Conservation (phyloP, 139 green algal species). For the Pedinophyceae sp. region DNA sequence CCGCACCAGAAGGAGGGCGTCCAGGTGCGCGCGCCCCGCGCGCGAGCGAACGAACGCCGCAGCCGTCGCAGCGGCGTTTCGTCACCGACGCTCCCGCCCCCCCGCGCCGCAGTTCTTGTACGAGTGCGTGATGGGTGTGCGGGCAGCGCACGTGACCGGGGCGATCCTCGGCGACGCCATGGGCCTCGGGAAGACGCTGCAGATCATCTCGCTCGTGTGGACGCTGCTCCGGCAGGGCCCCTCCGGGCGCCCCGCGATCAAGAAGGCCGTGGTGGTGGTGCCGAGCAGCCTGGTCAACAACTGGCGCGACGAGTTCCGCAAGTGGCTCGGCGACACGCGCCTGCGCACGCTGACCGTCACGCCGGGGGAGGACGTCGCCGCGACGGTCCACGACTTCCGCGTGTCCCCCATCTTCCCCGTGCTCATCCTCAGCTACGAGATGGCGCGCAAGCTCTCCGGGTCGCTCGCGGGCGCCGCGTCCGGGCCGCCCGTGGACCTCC, state of each 20-base stretch:
- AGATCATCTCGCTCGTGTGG: constrained; percentile 59
- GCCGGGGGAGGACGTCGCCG: neutral
- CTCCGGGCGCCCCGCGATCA: constrained; percentile 13
- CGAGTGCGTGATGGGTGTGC: constrained; percentile 27
- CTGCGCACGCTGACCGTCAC: constrained; percentile 7
- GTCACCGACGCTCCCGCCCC: too few relatives aligned
- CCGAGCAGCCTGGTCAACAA: constrained; percentile 56
- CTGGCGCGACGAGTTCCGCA: constrained; percentile 41
- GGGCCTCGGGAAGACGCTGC: constrained; percentile 45
- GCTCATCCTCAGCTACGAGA: constrained; percentile 29
- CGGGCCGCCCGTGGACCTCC: too few relatives aligned
- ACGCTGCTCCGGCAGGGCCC: constrained; percentile 57
- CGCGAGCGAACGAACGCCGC: too few relatives aligned
- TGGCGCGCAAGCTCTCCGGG: constrained; percentile 29
- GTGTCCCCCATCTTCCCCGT: constrained; percentile 9
- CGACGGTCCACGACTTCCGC: constrained; percentile 18
- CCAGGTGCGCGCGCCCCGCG: too few relatives aligned
- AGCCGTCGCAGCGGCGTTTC: too few relatives aligned
- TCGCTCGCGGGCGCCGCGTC: constrained; percentile 24
- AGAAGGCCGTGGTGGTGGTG: constrained; percentile 48
- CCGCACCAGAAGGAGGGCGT: constrained; percentile 52
- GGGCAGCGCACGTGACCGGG: neutral
- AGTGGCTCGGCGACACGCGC: constrained; percentile 66
- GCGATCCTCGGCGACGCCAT: neutral
- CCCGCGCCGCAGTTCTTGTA: constrained; percentile 71